A percentile compares a stretch with the other conserved stretches of the same genome.
Evolutionary conservation across 305 asterid genomes (phyloP).

Genomic region (Plantago coronopus): DNA sequence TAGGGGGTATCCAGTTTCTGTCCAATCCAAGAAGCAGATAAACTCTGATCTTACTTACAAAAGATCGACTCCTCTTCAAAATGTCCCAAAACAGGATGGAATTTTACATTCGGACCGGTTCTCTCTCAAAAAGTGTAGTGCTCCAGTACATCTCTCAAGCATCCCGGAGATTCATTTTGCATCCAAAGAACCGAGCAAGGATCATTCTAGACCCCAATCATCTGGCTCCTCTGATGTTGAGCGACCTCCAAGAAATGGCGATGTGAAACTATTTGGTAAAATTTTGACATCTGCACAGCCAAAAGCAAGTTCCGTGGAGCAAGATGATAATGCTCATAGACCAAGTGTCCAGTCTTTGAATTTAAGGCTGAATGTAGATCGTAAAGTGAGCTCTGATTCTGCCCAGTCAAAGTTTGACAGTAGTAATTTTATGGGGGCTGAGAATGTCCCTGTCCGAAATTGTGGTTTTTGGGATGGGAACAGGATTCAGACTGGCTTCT

Average conservation of each 20-base stretch:
- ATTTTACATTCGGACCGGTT: constrained; percentile 34
- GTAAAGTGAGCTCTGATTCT: constrained; percentile 36
- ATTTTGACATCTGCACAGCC: constrained; percentile 59
- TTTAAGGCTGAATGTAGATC: constrained; percentile 25
- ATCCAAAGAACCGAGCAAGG: constrained; percentile 35
- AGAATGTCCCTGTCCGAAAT: constrained; percentile 43
- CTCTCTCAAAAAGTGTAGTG: constrained; percentile 55
- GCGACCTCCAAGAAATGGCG: constrained; percentile 64
- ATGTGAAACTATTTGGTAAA: constrained; percentile 92
- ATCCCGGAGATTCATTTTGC: constrained; percentile 33
- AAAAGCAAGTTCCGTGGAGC: constrained; percentile 35
- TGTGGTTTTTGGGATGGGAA: constrained; percentile 56
- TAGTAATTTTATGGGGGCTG: constrained; percentile 39
- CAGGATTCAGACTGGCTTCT: constrained; percentile 45
- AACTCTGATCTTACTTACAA: constrained; percentile 39
- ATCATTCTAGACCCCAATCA: constrained; percentile 30
- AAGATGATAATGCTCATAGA: constrained; percentile 29
- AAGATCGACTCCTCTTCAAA: constrained; percentile 37
- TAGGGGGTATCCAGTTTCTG: constrained; percentile 52
- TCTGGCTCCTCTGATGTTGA: constrained; percentile 53
- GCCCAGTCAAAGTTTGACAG: constrained; percentile 41
- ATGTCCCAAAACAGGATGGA: constrained; percentile 33
- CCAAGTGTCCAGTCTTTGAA: constrained; percentile 23
- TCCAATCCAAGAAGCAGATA: constrained; percentile 36
- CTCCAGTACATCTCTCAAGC: constrained; percentile 36